phyloP scores from a whole-genome alignment of 768 basidiomycete genomes.

The Collybia sordida region DNA sequence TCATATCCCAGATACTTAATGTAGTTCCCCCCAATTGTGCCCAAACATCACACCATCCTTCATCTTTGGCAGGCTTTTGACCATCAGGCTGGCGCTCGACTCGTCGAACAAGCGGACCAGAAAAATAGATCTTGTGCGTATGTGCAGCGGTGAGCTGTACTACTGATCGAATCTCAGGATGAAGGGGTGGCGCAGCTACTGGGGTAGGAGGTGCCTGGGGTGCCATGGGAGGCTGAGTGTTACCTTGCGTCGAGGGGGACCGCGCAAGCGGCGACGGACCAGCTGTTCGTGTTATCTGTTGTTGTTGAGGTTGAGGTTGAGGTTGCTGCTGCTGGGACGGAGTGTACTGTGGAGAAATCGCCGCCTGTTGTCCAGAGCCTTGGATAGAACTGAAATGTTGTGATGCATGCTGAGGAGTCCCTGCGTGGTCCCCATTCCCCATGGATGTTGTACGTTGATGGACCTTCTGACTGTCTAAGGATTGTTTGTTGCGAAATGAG shows the following conservation, averaged over 20 bases:
- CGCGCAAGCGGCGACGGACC: slow-evolving; percentile 5
- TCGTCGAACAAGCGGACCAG: slow-evolving; percentile 75
- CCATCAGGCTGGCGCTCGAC: slow-evolving; percentile 81
- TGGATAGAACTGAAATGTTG: slow-evolving; percentile 3
- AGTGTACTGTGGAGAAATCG: neutral
- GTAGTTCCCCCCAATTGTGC: slow-evolving; percentile 89
- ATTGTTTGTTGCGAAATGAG: slow-evolving; percentile 49
- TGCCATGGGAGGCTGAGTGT: slow-evolving; percentile 14
- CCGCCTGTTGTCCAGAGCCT: neutral
- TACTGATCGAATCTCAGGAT: slow-evolving; percentile 82
- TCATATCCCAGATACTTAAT: slow-evolving; percentile 91
- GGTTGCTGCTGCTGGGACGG: slow-evolving; percentile 7
- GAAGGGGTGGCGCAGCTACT: slow-evolving; percentile 46
- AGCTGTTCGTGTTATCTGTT: slow-evolving; percentile 4
- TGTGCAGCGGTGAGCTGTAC: slow-evolving; percentile 74
- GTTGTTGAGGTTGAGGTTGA: slow-evolving; percentile 9
- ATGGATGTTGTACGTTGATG: slow-evolving; percentile 17
- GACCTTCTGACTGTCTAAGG: slow-evolving; percentile 22
- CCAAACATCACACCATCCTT: slow-evolving; percentile 85
- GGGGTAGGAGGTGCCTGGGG: slow-evolving; percentile 17
- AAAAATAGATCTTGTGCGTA: slow-evolving; percentile 85
- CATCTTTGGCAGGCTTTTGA: slow-evolving; percentile 65
- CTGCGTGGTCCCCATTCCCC: slow-evolving; percentile 6
- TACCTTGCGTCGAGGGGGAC: slow-evolving; percentile 3
- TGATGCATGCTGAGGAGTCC: slow-evolving; percentile 1